These are phyloP conservation scores for Cordyceps cateniannulata DNA, from an alignment of 2,329 filamentous ascomycete species.

Conservation along the genomic window DNA sequence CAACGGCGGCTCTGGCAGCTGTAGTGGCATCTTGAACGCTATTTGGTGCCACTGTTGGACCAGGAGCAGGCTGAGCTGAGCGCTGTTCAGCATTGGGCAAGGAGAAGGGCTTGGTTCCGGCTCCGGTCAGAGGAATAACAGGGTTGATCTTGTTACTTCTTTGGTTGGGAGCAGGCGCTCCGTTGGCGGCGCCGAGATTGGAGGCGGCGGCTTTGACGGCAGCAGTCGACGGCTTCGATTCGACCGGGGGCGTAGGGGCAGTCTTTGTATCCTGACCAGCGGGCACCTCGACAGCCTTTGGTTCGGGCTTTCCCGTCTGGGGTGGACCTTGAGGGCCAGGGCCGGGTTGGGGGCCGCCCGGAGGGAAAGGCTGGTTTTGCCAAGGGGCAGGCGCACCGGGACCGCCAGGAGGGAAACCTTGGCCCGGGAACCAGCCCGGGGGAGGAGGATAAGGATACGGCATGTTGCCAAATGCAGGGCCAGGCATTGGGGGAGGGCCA, in stretches of 20 bases:
- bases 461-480: slow-evolving; percentile 61
- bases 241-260: slow-evolving; percentile 57
- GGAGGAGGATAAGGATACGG: slow-evolving; percentile 62
- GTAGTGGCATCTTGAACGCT: slow-evolving; percentile 62
- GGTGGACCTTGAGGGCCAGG: slow-evolving; percentile 17
- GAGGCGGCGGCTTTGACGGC: slow-evolving; percentile 33
- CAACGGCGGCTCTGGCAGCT: slow-evolving; percentile 70
- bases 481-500: slow-evolving; percentile 51
- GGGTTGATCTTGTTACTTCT: slow-evolving; percentile 51
- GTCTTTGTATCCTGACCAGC: slow-evolving; percentile 50
- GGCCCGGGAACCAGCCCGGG: slow-evolving; percentile 73
- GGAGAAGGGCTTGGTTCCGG: slow-evolving; percentile 32
- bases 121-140: slow-evolving; percentile 56
- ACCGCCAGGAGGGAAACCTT: slow-evolving; percentile 59
- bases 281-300: background rate
- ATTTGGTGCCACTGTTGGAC: slow-evolving; percentile 29
- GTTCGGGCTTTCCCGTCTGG: slow-evolving; percentile 38
- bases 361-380: slow-evolving; percentile 51
- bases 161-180: background rate
- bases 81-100: slow-evolving; percentile 25
- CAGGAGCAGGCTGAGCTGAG: slow-evolving; percentile 24
- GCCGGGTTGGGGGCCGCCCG: slow-evolving; percentile 44
- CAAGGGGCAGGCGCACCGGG: slow-evolving; percentile 42
- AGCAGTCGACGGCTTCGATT: slow-evolving; percentile 57
- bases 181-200: slow-evolving; percentile 40